Base-by-base conservation (phyloP, 805 yeast species). In the Candida hungchunana region DNA sequence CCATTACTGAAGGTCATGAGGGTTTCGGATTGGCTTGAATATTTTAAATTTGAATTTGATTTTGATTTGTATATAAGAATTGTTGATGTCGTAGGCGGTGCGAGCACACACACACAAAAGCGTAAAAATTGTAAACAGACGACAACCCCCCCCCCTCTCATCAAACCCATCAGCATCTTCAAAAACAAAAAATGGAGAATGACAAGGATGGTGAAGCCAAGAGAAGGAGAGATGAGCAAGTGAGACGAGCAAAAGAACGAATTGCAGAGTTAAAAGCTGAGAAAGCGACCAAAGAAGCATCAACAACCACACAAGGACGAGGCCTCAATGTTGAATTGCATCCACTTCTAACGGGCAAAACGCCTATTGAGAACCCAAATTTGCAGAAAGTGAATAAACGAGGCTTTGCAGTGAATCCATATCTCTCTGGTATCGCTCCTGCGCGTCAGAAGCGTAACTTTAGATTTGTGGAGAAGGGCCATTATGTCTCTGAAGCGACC, bases 1-100 rank as follows among this genome's bases (percentile, higher is more conserved):
- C 98, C 0, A 77, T 93, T 13, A 84, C 88, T 18, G 98, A 93
- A 60, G 97, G 97, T 14, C 82, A 84, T 52, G 96, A 86, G 66
- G 97, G 97, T 3, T 93, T 93, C 64, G 97, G 97, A 10, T 72
- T 88, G 56, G 94, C 90, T 11, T 74, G 50, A 54, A 9, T 21
- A 9, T 31, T 11, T 13, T 26, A 9, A 22, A 21, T 9, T 2
- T 15, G 26, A 20, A 14, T 14, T 15, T 4, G 16, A 22, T 18
- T 21, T 14, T 21, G n/a, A 18, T 25, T 10, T 25, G 15, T 25
- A 8, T 24, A 24, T 31, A n/a, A 13, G 24, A 14, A 11, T 15
- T 16, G 29, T 7, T 16, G 29, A 16, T 18, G 26, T 27, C 37
- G 18, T 34, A 4, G 24, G 24, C 11, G 24, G 11, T 21, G 24